Conservation (phyloP, 2,329 filamentous ascomycete genomes). For the Arachnomyces sp. region DNA sequence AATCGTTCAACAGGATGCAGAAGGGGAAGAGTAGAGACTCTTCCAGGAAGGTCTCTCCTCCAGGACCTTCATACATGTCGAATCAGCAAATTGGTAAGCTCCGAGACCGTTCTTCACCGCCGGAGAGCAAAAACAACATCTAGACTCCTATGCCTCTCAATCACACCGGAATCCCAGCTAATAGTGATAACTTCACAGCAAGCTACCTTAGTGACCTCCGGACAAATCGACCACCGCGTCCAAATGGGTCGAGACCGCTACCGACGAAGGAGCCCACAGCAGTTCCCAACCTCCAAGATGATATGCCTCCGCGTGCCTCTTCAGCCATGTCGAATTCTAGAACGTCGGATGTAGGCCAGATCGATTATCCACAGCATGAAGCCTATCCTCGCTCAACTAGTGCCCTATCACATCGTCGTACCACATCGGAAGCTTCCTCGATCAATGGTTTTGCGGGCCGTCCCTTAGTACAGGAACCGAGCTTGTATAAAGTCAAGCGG, state of each 20-base stretch:
- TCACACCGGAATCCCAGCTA: not conserved
- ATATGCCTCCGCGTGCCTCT: constrained; percentile 33
- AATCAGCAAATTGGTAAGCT: constrained; percentile 40
- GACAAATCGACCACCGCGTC: constrained; percentile 48
- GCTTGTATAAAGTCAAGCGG: constrained; percentile 24
- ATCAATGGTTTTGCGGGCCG: constrained; percentile 25
- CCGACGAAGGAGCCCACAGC: constrained; percentile 41
- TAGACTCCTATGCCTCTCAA: not conserved
- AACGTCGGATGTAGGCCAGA: constrained; percentile 13
- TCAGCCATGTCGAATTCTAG: constrained; percentile 36
- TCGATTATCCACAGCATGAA: constrained; percentile 14
- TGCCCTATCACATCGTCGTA: constrained; percentile 33
- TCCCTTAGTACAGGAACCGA: constrained; percentile 33
- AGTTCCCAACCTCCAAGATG: constrained; percentile 17
- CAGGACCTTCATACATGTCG: constrained; percentile 40
- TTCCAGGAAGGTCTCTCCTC: constrained; percentile 38
- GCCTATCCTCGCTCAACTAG: constrained; percentile 31
- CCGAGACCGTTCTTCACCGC: not conserved
- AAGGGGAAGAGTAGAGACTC: too few relatives aligned
- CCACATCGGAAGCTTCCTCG: constrained; percentile 21
- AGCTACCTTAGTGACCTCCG: constrained; percentile 55
- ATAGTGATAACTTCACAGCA: constrained; percentile 32
- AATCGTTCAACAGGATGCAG: constrained; percentile 25
- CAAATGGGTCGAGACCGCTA: constrained; percentile 53
- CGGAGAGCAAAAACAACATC: not conserved